Conservation (phyloP, 164 flowering plant genomes). For the Malania oleifera region DNA sequence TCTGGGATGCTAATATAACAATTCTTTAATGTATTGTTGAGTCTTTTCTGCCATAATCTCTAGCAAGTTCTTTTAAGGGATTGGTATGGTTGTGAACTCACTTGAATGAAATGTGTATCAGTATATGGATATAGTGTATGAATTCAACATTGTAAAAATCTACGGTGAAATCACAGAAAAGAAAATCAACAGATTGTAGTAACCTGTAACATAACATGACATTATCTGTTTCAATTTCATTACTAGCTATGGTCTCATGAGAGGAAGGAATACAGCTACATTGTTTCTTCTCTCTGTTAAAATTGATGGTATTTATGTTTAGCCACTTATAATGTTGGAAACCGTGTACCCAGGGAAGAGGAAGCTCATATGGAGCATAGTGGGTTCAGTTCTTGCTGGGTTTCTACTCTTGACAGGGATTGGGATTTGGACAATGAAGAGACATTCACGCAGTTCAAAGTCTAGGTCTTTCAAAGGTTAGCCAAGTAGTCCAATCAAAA, state of each 20-base stretch:
- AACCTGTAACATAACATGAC: no score
- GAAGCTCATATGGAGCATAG: background rate
- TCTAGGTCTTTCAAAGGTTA: background rate
- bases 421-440: slow-evolving; percentile 2
- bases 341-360: background rate
- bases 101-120: no score
- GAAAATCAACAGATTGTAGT: no score
- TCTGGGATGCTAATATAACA: no score
- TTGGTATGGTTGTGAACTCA: no score
- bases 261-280: background rate
- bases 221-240: no score
- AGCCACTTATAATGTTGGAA: background rate
- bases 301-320: background rate
- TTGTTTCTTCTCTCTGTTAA: background rate
- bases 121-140: no score
- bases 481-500: background rate
- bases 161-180: no score
- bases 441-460: background rate
- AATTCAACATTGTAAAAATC: no score
- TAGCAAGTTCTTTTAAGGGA: no score
- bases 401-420: background rate
- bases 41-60: no score
- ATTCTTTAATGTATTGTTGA: no score
- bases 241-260: background rate
- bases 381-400: slow-evolving; percentile 3